Evolutionary conservation across 257 asterid genomes (phyloP).

Genomic region (Gentiana dahurica): DNA sequence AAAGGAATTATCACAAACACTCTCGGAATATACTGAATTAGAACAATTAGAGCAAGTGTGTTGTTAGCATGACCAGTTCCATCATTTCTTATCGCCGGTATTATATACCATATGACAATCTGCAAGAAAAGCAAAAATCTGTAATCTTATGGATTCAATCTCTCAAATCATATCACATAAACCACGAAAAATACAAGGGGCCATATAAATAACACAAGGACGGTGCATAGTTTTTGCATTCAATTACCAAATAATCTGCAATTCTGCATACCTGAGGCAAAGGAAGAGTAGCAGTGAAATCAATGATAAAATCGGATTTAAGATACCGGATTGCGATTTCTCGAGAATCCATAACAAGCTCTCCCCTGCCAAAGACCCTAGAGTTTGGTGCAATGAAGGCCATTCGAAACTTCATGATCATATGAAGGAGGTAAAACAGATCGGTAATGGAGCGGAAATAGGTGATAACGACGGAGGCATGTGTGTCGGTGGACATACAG

Average conservation of each 20-base stretch:
- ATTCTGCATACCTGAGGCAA: conserved; percentile 63
- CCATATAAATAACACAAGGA: too few species aligned
- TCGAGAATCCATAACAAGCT: conserved; percentile 70
- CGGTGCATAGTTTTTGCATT: too few species aligned
- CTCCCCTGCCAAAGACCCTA: conserved; percentile 89
- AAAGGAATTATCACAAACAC: conserved; percentile 74
- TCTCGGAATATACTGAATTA: conserved; percentile 74
- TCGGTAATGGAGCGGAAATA: conserved; percentile 48
- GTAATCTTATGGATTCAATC: too few species aligned
- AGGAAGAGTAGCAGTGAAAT: conserved; percentile 72
- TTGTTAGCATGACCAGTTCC: conserved; percentile 64
- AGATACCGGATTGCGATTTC: conserved; percentile 59
- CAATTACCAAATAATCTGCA: background rate
- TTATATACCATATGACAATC: conserved; percentile 66
- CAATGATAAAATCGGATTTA: conserved; percentile 57
- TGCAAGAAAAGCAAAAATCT: conserved; percentile 19
- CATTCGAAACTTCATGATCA: conserved; percentile 73
- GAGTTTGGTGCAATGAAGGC: conserved; percentile 87
- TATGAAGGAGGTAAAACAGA: conserved; percentile 60
- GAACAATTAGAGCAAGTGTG: conserved; percentile 86
- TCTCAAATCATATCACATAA: too few species aligned
- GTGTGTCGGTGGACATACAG: conserved; percentile 57
- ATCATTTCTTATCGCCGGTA: conserved; percentile 55
- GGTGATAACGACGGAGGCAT: conserved; percentile 43
- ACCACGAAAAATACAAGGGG: too few species aligned